phyloP scores from a whole-genome alignment of 2,329 filamentous ascomycete genomes.

The Lojkania enalia region DNA sequence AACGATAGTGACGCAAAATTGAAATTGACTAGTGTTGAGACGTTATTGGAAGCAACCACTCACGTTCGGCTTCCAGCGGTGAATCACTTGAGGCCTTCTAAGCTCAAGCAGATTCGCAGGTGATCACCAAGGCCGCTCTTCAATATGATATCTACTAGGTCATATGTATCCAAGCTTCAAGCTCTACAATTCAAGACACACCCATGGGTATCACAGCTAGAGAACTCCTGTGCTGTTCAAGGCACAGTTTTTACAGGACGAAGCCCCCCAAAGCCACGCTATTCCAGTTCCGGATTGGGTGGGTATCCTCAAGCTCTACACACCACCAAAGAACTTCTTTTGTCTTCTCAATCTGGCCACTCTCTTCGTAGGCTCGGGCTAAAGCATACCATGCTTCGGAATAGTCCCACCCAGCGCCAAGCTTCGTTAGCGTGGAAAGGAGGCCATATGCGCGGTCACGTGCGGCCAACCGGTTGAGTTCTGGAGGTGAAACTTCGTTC shows the following conservation, averaged over 20 bases:
- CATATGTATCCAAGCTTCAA: slow-evolving; percentile 4
- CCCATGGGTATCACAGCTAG: slow-evolving; percentile 12
- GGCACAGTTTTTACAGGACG: slow-evolving; percentile 32
- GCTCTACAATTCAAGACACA: slow-evolving; percentile 3
- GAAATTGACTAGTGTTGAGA: neutral
- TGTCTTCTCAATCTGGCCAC: slow-evolving; percentile 81
- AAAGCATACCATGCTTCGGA: slow-evolving; percentile 92
- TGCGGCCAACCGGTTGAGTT: slow-evolving; percentile 81
- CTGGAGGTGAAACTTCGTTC: slow-evolving; percentile 60
- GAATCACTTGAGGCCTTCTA: too few species aligned
- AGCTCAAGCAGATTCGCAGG: neutral
- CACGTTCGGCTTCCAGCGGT: neutral
- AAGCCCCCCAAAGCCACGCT: slow-evolving; percentile 56
- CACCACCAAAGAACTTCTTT: slow-evolving; percentile 98
- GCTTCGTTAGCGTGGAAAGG: slow-evolving; percentile 78
- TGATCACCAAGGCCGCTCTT: neutral
- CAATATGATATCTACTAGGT: too few species aligned
- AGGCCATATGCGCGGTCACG: slow-evolving; percentile 87
- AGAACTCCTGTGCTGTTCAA: neutral
- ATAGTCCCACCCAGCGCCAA: slow-evolving; percentile 86
- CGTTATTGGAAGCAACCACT: neutral
- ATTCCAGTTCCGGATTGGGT: slow-evolving; percentile 77
- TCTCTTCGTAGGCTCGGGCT: slow-evolving; percentile 83
- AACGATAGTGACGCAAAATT: neutral
- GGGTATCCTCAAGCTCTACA: slow-evolving; percentile 87